Conservation (phyloP, 2,329 filamentous ascomycete species). For the Fonsecaea multimorphosa region DNA sequence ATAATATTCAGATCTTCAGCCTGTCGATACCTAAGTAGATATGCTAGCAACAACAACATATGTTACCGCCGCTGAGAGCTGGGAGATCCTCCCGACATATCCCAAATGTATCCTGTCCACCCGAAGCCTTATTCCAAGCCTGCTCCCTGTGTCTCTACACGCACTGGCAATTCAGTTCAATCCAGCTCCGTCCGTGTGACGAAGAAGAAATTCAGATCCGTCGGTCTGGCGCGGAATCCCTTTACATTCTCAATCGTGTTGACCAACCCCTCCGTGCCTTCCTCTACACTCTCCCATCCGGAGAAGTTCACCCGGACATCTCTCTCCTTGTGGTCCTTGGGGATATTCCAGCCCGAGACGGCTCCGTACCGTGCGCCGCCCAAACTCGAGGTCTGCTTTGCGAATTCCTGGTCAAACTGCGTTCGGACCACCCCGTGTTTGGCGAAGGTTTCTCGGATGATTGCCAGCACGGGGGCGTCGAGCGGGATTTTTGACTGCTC, state of each 20-base stretch:
- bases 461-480: slow-evolving; percentile 27
- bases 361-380: slow-evolving; percentile 29
- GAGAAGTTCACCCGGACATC: slow-evolving; percentile 32
- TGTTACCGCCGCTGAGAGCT: background rate
- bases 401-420: slow-evolving; percentile 31
- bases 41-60: background rate
- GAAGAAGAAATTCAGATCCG: slow-evolving; percentile 31
- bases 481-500: slow-evolving; percentile 26
- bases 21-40: background rate
- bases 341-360: slow-evolving; percentile 32
- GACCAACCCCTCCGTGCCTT: slow-evolving; percentile 24
- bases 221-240: slow-evolving; percentile 17
- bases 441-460: slow-evolving; percentile 24
- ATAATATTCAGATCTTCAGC: background rate
- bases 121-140: background rate
- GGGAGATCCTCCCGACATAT: background rate
- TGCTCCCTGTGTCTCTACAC: background rate
- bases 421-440: slow-evolving; percentile 14
- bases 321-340: slow-evolving; percentile 27
- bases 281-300: slow-evolving; percentile 28
- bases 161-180: slow-evolving; percentile 3
- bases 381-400: slow-evolving; percentile 16
- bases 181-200: slow-evolving; percentile 23
- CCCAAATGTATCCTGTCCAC: background rate
- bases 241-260: slow-evolving; percentile 26